These are phyloP conservation scores for Fraxinus quadrangulata DNA, from an alignment of 257 asterid species.

Conservation along the genomic window DNA sequence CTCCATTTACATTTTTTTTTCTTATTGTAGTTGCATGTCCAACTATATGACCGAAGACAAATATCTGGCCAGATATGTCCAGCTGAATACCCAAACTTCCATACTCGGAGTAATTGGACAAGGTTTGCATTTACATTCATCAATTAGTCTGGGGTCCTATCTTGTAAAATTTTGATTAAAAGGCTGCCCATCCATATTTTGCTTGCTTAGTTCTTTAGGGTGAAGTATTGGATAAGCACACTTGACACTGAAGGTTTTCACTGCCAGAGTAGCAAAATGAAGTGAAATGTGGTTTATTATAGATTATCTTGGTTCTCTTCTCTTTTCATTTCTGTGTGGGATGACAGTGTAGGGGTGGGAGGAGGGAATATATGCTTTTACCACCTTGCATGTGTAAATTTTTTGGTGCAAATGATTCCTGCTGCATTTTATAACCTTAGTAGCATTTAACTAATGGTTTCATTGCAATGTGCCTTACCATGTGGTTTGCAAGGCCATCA, in stretches of 20 bases:
- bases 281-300: background rate
- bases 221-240: background rate
- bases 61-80: constrained; percentile 70
- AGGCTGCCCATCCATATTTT: constrained; percentile 14
- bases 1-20: constrained; percentile 18
- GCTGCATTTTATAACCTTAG: constrained; percentile 29
- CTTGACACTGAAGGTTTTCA: constrained; percentile 7
- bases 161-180: background rate
- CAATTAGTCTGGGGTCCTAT: background rate
- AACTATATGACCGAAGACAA: constrained; percentile 60
- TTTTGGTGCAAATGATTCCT: constrained; percentile 11
- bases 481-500: constrained; percentile 25
- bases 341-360: background rate
- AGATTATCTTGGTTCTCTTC: background rate
- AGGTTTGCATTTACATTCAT: constrained; percentile 39
- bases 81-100: constrained; percentile 26
- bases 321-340: background rate
- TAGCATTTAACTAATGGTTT: constrained; percentile 12
- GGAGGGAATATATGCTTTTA: background rate
- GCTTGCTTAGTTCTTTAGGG: constrained; percentile 3
- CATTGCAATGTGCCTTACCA: background rate
- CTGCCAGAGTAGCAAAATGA: background rate
- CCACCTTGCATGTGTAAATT: background rate
- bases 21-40: constrained; percentile 63
- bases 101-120: constrained; percentile 24